Evolutionary conservation across 2,329 filamentous ascomycete genomes (phyloP).

Genomic region (Talaromyces sp.): DNA sequence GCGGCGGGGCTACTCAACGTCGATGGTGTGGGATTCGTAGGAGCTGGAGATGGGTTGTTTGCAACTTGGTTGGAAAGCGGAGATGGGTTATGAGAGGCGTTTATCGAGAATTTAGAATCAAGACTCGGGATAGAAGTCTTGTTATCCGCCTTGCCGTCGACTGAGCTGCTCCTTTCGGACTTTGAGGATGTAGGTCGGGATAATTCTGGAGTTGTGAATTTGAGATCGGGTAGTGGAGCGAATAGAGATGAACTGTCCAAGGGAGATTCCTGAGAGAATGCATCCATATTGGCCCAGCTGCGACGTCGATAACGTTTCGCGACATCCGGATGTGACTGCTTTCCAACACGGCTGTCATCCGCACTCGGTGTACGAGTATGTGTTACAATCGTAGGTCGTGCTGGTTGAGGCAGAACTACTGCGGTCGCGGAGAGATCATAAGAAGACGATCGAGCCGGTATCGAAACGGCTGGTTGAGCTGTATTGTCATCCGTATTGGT

Average conservation of each 20-base stretch:
- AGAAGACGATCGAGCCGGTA: slow-evolving; percentile 19
- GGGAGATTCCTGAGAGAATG: slow-evolving; percentile 34
- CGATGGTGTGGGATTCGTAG: background rate
- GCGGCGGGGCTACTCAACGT: slow-evolving; percentile 64
- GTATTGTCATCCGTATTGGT: slow-evolving; percentile 48
- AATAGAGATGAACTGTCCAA: slow-evolving; percentile 33
- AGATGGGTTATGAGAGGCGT: slow-evolving; percentile 51
- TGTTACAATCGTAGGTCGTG: slow-evolving; percentile 38
- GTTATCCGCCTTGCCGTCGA: slow-evolving; percentile 51
- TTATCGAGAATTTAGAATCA: slow-evolving; percentile 6
- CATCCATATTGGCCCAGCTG: slow-evolving; percentile 69
- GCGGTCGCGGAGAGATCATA: slow-evolving; percentile 43
- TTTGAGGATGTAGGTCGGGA: slow-evolving; percentile 37
- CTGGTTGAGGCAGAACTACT: slow-evolving; percentile 32
- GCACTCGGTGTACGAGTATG: slow-evolving; percentile 59
- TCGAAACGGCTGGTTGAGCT: slow-evolving; percentile 18
- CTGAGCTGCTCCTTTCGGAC: slow-evolving; percentile 54
- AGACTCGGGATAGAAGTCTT: slow-evolving; percentile 42
- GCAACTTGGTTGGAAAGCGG: slow-evolving; percentile 69
- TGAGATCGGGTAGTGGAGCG: slow-evolving; percentile 34
- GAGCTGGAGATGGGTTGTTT: slow-evolving; percentile 50
- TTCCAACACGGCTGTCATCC: slow-evolving; percentile 62
- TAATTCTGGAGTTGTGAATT: slow-evolving; percentile 28
- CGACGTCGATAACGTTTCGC: slow-evolving; percentile 75
- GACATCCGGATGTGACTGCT: slow-evolving; percentile 58